phyloP scores from a whole-genome alignment of 2,329 filamentous ascomycete genomes.

The Pseudocercospora fuligena region DNA sequence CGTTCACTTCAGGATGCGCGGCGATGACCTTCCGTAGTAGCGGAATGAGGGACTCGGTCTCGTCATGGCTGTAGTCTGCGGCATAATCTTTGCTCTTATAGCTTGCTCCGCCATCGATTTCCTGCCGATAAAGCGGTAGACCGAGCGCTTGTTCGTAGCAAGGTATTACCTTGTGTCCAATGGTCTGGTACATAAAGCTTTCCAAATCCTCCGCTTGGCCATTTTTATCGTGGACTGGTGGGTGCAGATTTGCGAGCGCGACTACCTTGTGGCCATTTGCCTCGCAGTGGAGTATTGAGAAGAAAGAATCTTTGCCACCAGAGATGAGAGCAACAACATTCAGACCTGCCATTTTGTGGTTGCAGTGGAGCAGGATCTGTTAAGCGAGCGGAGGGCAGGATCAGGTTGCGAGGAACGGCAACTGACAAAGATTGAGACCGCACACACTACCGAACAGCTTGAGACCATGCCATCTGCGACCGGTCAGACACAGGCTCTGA shows the following conservation, averaged over 20 bases:
- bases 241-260: slow-evolving; percentile 87
- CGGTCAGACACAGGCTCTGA: background rate
- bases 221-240: slow-evolving; percentile 44
- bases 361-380: background rate
- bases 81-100: slow-evolving; percentile 75
- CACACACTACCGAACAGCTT: background rate
- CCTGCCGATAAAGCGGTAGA: slow-evolving; percentile 80
- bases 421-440: background rate
- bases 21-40: slow-evolving; percentile 71
- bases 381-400: background rate
- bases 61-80: slow-evolving; percentile 60
- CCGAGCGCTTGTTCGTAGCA: slow-evolving; percentile 79
- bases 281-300: slow-evolving; percentile 86
- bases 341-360: slow-evolving; percentile 39
- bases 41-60: slow-evolving; percentile 84
- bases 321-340: slow-evolving; percentile 93
- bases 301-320: slow-evolving; percentile 96
- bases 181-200: slow-evolving; percentile 99
- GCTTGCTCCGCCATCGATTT: slow-evolving; percentile 73
- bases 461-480: background rate
- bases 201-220: slow-evolving; percentile 69
- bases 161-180: slow-evolving; percentile 85
- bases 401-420: background rate
- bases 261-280: slow-evolving; percentile 83
- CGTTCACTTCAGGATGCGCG: slow-evolving; percentile 79